Evolutionary conservation across 176 grass and related monocot species (phyloP), one percentile per base, ranked within the genome.

Genomic region (Canna indica): DNA sequence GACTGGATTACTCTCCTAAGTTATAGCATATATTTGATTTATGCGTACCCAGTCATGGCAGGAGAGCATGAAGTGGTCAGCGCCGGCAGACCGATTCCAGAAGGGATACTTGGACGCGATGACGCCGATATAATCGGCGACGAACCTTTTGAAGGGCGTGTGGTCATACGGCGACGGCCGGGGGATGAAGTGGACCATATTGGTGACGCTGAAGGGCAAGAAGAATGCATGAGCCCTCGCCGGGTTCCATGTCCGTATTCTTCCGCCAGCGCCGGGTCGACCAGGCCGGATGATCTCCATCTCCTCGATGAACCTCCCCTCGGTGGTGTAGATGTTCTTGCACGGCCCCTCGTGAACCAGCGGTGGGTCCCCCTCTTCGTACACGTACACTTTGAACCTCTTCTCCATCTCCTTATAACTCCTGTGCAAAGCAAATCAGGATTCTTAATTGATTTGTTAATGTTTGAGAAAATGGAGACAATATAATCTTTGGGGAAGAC

Each of bases 21-120:
- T n/a, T n/a, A n/a, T n/a, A n/a, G n/a, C n/a, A n/a, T n/a, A n/a
- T n/a, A n/a, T n/a, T n/a, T n/a, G n/a, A n/a, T n/a, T n/a, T n/a
- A 32, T 69, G 20, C 45, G 5, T 78, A 90, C 86, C 87, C 87
- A 95, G 13, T 95, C 91, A 30, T 95, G 91, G 83, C 83, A 86
- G 73, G 91, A 62, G 66, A 95, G 84, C 91, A 95, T 95, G 74
- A 95, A 95, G 73, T 95, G 91, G 63, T 95, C 87, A 44, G 91
- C 76, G 15, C 87, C 84, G 32, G 76, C 67, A 58, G 87, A 80
- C 46, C 79, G 82, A 62, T 95, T 95, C 91, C 91, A 95, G 74
- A 77, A 95, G 14, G 46, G 87, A 76, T 82, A 79, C 15, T 82
- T 75, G 14, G 76, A 73, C 29, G 81, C 83, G 62, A 95, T 42